Conservation (phyloP, 2,329 filamentous ascomycete genomes). For the Colletotrichum ledebouriae region DNA sequence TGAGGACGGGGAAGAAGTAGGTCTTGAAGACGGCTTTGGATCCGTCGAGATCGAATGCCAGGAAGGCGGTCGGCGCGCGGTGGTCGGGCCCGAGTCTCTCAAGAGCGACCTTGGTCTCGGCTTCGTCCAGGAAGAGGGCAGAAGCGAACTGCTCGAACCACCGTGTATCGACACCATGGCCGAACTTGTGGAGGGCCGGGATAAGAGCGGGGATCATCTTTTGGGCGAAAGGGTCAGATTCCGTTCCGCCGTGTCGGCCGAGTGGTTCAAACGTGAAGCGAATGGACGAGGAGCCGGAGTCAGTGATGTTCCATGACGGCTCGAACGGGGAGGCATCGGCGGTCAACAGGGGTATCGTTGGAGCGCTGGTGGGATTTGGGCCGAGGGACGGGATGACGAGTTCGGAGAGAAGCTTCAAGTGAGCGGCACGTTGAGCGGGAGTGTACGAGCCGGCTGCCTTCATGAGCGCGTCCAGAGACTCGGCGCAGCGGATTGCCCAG, state of each 20-base stretch:
- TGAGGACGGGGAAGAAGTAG: constrained; percentile 47
- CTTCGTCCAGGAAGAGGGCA: constrained; percentile 44
- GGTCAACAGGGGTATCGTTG: constrained; percentile 37
- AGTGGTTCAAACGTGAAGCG: constrained; percentile 43
- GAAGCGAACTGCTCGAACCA: constrained; percentile 46
- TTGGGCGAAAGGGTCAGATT: constrained; percentile 39
- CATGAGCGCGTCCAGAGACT: constrained; percentile 40
- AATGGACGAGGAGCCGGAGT: constrained; percentile 37
- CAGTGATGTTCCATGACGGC: constrained; percentile 42
- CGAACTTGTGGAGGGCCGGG: constrained; percentile 32
- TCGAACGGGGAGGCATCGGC: constrained; percentile 41
- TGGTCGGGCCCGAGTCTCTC: constrained; percentile 40
- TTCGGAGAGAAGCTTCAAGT: constrained; percentile 38
- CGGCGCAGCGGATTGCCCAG: constrained; percentile 39
- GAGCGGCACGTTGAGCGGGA: constrained; percentile 31
- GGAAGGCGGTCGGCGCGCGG: constrained; percentile 46
- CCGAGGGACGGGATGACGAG: constrained; percentile 41
- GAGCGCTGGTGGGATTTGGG: constrained; percentile 32
- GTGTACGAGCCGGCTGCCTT: constrained; percentile 40
- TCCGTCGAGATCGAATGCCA: constrained; percentile 47
- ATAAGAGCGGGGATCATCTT: constrained; percentile 39
- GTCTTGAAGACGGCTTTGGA: constrained; percentile 44
- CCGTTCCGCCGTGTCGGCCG: constrained; percentile 37
- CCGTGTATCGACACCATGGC: constrained; percentile 32
- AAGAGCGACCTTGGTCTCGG: constrained; percentile 34